Percentiles rank a stretch among this genome's conserved stretches.
These are phyloP conservation scores for Eucalyptus pumila DNA, from an alignment of 345 rosid genomes.

Conservation along the genomic window DNA sequence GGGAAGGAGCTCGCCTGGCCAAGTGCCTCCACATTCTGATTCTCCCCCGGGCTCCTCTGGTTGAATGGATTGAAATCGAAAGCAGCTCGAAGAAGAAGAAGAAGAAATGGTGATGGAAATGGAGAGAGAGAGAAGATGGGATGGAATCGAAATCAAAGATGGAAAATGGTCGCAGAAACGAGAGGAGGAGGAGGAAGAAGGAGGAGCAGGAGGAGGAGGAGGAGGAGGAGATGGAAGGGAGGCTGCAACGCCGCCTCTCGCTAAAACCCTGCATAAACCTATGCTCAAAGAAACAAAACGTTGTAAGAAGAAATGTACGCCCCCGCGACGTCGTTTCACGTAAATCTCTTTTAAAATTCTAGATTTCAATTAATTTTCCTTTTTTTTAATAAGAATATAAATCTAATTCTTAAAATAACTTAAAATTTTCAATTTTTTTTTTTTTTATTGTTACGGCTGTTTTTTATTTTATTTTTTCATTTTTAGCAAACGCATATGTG, in stretches of 20 bases:
- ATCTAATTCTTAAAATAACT: neutral
- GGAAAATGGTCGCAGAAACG: neutral
- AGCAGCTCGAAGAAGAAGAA: neutral
- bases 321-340: neutral
- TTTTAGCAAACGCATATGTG: neutral
- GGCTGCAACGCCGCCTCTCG: neutral
- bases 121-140: neutral
- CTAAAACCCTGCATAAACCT: conserved; percentile 6
- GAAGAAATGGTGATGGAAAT: neutral
- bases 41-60: neutral
- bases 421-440: neutral
- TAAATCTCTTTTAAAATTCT: neutral
- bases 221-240: neutral
- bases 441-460: neutral
- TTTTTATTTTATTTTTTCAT: neutral
- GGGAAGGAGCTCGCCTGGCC: conserved; percentile 25
- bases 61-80: neutral
- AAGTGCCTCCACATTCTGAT: conserved; percentile 65
- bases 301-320: neutral
- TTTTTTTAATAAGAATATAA: neutral
- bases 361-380: neutral
- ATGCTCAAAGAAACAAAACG: neutral
- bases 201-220: neutral
- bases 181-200: neutral
- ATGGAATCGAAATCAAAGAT: neutral